A percentile compares a stretch with the other conserved stretches of the same genome.
These are phyloP conservation scores for Pterocarpus macrocarpus DNA, from an alignment of 306 rosid genomes.

Conservation along the genomic window DNA sequence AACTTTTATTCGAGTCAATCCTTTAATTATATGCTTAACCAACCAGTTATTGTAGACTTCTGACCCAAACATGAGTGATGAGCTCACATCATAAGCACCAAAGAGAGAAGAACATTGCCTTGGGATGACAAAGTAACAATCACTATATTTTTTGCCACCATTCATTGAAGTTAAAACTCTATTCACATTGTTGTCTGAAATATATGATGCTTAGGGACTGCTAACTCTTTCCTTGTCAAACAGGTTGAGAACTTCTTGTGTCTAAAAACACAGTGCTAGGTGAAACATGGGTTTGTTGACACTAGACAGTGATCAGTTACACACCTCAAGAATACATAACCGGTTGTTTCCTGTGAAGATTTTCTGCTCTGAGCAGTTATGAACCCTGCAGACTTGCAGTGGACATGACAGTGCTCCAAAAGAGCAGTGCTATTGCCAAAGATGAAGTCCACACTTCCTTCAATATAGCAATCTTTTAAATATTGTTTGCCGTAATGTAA, in stretches of 20 bases:
- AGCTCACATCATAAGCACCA: not conserved
- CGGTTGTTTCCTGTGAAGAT: slow-evolving; percentile 92
- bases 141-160: slow-evolving; percentile 23
- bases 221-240: slow-evolving; percentile 28
- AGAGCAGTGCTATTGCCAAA: slow-evolving; percentile 98
- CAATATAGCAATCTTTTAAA: slow-evolving; percentile 92
- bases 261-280: slow-evolving; percentile 23
- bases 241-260: slow-evolving; percentile 29
- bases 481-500: slow-evolving; percentile 92
- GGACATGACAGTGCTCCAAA: slow-evolving; percentile 92
- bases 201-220: slow-evolving; percentile 16
- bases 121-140: slow-evolving; percentile 16
- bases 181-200: slow-evolving; percentile 29
- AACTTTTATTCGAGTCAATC: not conserved
- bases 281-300: slow-evolving; percentile 53
- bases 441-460: slow-evolving; percentile 97
- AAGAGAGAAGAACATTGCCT: slow-evolving; percentile 9
- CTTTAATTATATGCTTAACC: not conserved
- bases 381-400: slow-evolving; percentile 88
- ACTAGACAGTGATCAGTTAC: slow-evolving; percentile 33
- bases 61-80: not conserved
- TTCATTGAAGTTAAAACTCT: slow-evolving; percentile 37
- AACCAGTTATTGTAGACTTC: slow-evolving; percentile 11
- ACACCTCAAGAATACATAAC: slow-evolving; percentile 95
- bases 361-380: slow-evolving; percentile 90